These are phyloP conservation scores for Beta vulgaris DNA, from an alignment of 148 eudicot species.

Conservation along the genomic window DNA sequence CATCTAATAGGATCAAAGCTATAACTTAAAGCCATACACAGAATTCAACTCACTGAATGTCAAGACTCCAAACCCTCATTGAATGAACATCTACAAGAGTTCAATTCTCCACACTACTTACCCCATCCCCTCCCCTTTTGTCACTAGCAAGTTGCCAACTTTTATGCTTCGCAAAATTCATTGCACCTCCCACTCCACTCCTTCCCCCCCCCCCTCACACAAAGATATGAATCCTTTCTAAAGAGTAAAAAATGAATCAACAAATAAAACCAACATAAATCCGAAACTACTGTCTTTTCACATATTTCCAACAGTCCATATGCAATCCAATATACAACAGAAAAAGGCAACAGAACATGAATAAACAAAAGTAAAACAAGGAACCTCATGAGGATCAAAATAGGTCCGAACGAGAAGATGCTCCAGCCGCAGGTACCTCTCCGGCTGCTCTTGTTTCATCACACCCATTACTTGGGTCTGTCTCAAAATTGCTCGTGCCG, in stretches of 20 bases:
- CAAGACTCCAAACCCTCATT: neutral
- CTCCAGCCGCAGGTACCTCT: constrained; percentile 87
- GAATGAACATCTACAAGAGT: neutral
- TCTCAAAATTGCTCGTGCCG: constrained; percentile 91
- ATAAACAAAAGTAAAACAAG: constrained; percentile 3
- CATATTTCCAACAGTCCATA: neutral
- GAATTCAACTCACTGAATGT: neutral
- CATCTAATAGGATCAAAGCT: neutral
- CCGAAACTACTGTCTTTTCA: neutral
- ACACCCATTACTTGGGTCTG: constrained; percentile 98
- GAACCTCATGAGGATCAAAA: constrained; percentile 96
- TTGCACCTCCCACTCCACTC: neutral
- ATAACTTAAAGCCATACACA: neutral
- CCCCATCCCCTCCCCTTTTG: too few relatives aligned
- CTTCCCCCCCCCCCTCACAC: too few relatives aligned
- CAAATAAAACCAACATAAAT: too few relatives aligned
- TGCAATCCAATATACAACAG: neutral
- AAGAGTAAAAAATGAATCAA: too few relatives aligned
- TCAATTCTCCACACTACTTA: neutral
- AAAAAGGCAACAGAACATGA: neutral
- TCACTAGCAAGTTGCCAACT: neutral
- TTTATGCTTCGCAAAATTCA: neutral
- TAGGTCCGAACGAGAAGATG: constrained; percentile 96
- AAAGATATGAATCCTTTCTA: neutral
- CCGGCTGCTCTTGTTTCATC: constrained; percentile 97